Conservation (phyloP, 1,284 basidiomycete species). For the Ceratobasidium sp. region DNA sequence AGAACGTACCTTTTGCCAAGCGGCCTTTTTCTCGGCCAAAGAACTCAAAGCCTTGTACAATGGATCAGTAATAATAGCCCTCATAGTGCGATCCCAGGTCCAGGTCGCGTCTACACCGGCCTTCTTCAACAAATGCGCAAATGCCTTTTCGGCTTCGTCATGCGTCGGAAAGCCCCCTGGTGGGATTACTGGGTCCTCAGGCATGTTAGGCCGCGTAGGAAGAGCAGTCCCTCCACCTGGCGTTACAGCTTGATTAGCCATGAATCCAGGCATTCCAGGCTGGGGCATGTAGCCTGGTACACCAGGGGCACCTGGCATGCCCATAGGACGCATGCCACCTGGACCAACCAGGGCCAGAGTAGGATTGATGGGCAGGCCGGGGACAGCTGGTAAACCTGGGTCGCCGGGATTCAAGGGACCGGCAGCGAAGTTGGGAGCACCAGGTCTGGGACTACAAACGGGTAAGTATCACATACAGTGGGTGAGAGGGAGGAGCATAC, state of each 20-base stretch:
- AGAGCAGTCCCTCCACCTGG: conserved; percentile 53
- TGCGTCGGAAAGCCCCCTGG: conserved; percentile 85
- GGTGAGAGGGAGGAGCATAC: conserved; percentile 3
- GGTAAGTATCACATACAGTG: neutral
- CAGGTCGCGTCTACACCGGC: conserved; percentile 89
- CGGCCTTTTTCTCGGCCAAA: conserved; percentile 91
- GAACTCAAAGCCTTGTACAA: conserved; percentile 94
- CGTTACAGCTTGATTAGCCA: neutral
- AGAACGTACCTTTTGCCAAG: conserved; percentile 82
- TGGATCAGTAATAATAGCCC: conserved; percentile 97
- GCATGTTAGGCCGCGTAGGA: conserved; percentile 76
- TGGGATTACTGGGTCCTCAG: conserved; percentile 84
- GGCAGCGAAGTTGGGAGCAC: conserved; percentile 35
- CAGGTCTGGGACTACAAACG: conserved; percentile 5
- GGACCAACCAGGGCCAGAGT: conserved; percentile 29
- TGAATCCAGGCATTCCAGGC: conserved; percentile 35
- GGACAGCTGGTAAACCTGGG: conserved; percentile 20
- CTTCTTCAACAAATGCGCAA: conserved; percentile 85
- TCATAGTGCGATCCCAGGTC: conserved; percentile 99
- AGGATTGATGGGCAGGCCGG: conserved; percentile 33
- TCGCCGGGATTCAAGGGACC: conserved; percentile 19
- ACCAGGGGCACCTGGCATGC: conserved; percentile 21
- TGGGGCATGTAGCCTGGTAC: conserved; percentile 33
- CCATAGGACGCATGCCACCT: conserved; percentile 45
- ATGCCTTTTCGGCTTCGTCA: conserved; percentile 93